Base-by-base conservation (phyloP, 2,329 filamentous ascomycete species). In the Exophiala sp. region DNA sequence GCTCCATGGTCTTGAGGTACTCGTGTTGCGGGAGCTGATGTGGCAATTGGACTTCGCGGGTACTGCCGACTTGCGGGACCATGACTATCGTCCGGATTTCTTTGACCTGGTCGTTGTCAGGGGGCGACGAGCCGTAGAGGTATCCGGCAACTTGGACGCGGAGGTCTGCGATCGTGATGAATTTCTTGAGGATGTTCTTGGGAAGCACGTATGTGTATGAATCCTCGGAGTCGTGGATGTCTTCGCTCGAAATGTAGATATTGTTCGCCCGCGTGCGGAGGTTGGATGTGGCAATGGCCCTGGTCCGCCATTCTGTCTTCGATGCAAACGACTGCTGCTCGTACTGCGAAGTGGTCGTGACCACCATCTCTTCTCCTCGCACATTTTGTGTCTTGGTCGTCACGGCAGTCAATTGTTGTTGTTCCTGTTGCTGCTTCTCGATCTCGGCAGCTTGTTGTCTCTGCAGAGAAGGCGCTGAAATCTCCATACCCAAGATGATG, bases 401-500 rank as follows among this genome's bases (percentile, higher is more conserved):
- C 16, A 96, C 91, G 11, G 93, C 93, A 23, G 93, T 98, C 62
- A 98, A 78, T 66, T 98, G 93, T 65, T 89, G 85, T 69, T 96
- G 89, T 66, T 98, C 93, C 66, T 96, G 85, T 67, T 97, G 89
- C 70, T 97, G 93, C 77, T 96, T 96, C 74, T 98, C 94, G 61
- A 98, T 95, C 69, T 98, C 93, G 53, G 93, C 91, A 14, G 93
- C 93, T 70, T 97, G 93, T 70, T 98, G 94, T 65, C 94, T 84
- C 73, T 98, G 93, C 83, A 98, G 86, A 1, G 91, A 97, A 19
- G 93, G 93, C 22, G 93, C 94, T 52, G 88, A 95, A 52, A 98
- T 98, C 68, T 98, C 94, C 94, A 98, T 98, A 78, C 93, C 93
- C 57, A 98, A 73, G 62, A 98, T 98, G 63, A 98, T 97, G 65